Evolutionary conservation across 176 grass and related monocot species (phyloP), one percentile per base, ranked within the genome.

Genomic region (Oryza longistaminata): DNA sequence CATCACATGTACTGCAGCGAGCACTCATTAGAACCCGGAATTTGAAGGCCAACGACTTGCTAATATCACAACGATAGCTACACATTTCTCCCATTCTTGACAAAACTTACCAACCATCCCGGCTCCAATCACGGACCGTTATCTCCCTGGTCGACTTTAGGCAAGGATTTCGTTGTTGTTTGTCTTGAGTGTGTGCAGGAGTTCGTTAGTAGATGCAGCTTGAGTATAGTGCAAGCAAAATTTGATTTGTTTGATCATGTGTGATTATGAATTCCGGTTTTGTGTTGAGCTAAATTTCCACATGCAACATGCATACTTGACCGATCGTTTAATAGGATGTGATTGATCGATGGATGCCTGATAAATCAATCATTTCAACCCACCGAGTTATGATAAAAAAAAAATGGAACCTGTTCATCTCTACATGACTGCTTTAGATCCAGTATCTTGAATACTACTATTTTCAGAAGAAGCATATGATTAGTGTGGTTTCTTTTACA

Each of bases 81-180:
- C 39, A 31, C 6, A 50, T 27, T 35, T 71, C 61, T 62, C 73
- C 74, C 68, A 50, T 3, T 9, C 21, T 42, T 77, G 72, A 70
- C 48, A 22, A 58, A 62, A 24, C n/a, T 9, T 34, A 24, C 11
- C 29, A 42, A 14, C 44, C 43, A 76, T 67, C 34, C 61, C 14
- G 19, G 35, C 46, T 21, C 27, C 80, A 62, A 35, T 86, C 80
- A 71, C 67, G 88, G 16, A 50, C 31, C 55, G 46, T 17, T 19
- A 66, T 24, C 39, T 40, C 39, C 22, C 19, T 11, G 0, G 25
- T 86, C 73, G 43, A 65, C 11, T 40, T 76, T 89, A 89, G 87
- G 82, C 82, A 2, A 40, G 66, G 11, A 14, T 60, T 26, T 19
- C 15, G 61, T 73, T n/a, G 40, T 8, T 40, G 43, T 2, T n/a